Percentiles rank a stretch among this genome's conserved stretches.
Conservation (phyloP, 768 basidiomycete genomes). For the Suillus weaverae region DNA sequence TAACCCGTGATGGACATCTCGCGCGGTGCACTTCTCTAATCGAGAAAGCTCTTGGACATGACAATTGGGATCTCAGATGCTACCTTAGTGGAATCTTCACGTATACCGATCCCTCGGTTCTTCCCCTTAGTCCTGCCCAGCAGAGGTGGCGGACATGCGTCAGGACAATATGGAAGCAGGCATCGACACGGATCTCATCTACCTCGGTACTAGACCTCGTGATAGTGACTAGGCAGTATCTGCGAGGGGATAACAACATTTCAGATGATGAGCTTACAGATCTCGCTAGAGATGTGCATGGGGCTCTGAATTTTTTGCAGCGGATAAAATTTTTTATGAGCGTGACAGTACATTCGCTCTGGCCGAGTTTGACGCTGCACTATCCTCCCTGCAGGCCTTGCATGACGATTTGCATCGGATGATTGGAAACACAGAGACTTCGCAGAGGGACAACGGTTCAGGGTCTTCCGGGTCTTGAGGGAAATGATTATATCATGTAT, state of each 20-base stretch:
- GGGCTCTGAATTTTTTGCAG: neutral
- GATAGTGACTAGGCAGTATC: neutral
- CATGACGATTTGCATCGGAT: too few relatives aligned
- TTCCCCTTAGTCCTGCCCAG: neutral
- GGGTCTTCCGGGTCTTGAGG: too few relatives aligned
- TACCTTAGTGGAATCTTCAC: neutral
- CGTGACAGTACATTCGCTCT: too few relatives aligned
- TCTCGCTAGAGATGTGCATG: neutral
- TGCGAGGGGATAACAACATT: neutral
- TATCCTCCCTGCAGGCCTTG: too few relatives aligned
- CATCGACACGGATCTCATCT: too few relatives aligned
- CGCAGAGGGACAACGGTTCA: too few relatives aligned
- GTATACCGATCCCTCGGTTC: neutral
- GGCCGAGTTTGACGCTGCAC: too few relatives aligned
- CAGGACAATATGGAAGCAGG: neutral
- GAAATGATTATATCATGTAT: too few relatives aligned
- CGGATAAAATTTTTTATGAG: too few relatives aligned
- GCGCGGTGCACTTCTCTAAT: neutral
- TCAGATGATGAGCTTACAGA: too few relatives aligned
- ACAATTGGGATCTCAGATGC: neutral
- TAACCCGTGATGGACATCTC: neutral
- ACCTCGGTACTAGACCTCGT: too few relatives aligned
- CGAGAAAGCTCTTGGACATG: accelerated
- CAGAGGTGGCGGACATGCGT: neutral
- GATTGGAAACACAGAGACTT: too few relatives aligned